Evolutionary conservation across 306 rosid species (phyloP), one percentile per base, ranked within the genome.

Genomic region (Ormosia semicastrata): DNA sequence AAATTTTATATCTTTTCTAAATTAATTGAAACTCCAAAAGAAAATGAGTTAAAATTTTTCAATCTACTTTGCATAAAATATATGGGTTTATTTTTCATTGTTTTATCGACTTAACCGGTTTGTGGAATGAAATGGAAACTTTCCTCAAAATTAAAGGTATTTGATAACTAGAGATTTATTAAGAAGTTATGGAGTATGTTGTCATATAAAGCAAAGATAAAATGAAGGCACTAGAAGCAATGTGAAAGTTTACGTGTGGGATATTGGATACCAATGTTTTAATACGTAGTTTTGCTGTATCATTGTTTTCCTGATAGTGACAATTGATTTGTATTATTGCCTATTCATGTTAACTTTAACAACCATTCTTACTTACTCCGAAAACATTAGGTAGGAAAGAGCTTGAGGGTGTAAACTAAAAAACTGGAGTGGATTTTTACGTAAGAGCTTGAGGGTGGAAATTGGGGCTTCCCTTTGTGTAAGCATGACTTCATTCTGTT

Each of bases 381-480:
- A 88, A 82, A 63, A 85, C 86, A 49, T 90, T 88, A 82, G 90
- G 72, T 40, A 50, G 53, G 53, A 63, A 70, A 77, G 15, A 49
- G 17, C 54, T 0, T 8, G 15, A 14, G 54, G 54, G 5, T 49
- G n/a, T 3, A 12, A 9, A 49, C 54, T 14, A 12, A 12, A 75
- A 33, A 50, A 18, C 41, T 50, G 18, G 37, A 18, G 9, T 72
- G 58, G 43, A 50, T 64, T 81, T 53, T 72, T 13, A 80, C 36
- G 4, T 2, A 13, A 54, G 66, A 40, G 58, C 46, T 67, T 78
- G 50, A 6, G 58, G 32, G 39, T 79, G 40, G 66, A 66, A 41
- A 33, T 66, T 36, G n/a, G 66, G 57, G 66, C n/a, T 73, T 71
- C 66, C 58, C 66, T 50, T 72, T 54, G 37, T 43, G 58, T 59